Conservation (phyloP, 495 filamentous ascomycete genomes). For the Patellaria atrata region DNA sequence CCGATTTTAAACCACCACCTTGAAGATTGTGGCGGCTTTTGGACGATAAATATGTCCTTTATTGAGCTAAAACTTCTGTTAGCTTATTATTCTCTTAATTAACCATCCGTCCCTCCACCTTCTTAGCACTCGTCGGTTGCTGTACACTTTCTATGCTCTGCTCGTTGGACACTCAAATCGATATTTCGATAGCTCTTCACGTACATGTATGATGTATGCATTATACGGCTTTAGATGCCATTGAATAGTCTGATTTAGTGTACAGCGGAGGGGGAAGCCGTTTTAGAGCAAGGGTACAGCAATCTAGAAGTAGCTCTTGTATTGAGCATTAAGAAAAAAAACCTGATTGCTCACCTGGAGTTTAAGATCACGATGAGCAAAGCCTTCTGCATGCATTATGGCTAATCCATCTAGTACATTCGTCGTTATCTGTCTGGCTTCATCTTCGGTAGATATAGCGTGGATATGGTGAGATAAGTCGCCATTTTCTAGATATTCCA, state of each 20-base stretch:
- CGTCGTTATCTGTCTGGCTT: slow-evolving; percentile 2
- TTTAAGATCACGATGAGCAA: slow-evolving; percentile 3
- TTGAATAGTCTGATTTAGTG: too few relatives aligned
- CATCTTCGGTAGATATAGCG: slow-evolving; percentile 2
- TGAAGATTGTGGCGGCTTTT: slow-evolving; percentile 1
- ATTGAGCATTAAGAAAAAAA: background rate
- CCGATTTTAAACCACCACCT: slow-evolving; percentile 4
- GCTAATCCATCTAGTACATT: slow-evolving; percentile 2
- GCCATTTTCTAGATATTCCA: slow-evolving; percentile 1
- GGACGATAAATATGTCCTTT: slow-evolving; percentile 3
- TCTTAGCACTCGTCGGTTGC: too few relatives aligned
- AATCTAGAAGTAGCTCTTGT: background rate
- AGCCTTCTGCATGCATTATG: slow-evolving; percentile 1
- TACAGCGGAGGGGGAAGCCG: too few relatives aligned
- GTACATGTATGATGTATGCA: too few relatives aligned
- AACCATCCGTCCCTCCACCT: too few relatives aligned
- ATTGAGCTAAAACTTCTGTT: slow-evolving; percentile 1
- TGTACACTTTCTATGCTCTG: too few relatives aligned
- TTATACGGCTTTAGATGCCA: too few relatives aligned
- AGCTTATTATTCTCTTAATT: too few relatives aligned
- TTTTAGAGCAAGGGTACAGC: too few relatives aligned
- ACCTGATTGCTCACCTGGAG: background rate
- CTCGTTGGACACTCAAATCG: too few relatives aligned
- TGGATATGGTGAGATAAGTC: slow-evolving; percentile 2
- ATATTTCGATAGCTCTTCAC: too few relatives aligned